Evolutionary conservation across 345 rosid genomes (phyloP), one percentile per base, ranked within the genome.

Genomic region (Turnera subulata): DNA sequence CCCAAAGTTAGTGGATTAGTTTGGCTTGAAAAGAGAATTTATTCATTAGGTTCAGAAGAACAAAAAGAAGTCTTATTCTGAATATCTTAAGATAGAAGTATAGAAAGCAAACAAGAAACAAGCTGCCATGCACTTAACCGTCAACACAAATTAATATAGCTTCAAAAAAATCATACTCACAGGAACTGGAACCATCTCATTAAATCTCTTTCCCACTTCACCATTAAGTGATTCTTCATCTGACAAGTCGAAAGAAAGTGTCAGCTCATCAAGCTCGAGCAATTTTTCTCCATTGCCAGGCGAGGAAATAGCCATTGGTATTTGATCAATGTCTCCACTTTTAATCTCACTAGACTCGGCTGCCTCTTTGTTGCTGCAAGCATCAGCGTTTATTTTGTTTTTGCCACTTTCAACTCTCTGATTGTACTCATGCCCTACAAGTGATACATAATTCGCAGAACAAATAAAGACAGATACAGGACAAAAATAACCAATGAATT

Each of bases 161-260:
- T 29, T 29, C 5, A 29, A 29, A 29, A 29, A 4, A 3, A 53
- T 29, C 21, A 59, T 50, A 76, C 91, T 80, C 73, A 89, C 91
- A 57, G 85, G 82, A 71, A 85, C 54, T 58, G 91, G 87, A 62
- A 79, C 74, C 91, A 89, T 82, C 39, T 82, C 78, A 69, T 79
- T 76, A 61, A 89, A 56, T 59, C 94, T 80, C 68, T 79, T 85
- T 62, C 85, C 91, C 60, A 84, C 71, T 65, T 80, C 96, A 52
- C 79, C 76, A 77, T 85, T 89, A 70, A 80, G 73, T 10, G 80
- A 52, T 58, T 29, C 80, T 55, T 84, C 96, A 65, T 84, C 86
- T 56, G 71, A 79, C 50, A 80, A 50, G 26, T 78, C 78, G 11
- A 82, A 71, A 39, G 59, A 52, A 66, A 61, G 58, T 22, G 22